Percentiles rank a stretch among this genome's conserved stretches.
Evolutionary conservation across 208 protist genomes (phyloP).

Genomic region (Crithidia brevicula): DNA sequence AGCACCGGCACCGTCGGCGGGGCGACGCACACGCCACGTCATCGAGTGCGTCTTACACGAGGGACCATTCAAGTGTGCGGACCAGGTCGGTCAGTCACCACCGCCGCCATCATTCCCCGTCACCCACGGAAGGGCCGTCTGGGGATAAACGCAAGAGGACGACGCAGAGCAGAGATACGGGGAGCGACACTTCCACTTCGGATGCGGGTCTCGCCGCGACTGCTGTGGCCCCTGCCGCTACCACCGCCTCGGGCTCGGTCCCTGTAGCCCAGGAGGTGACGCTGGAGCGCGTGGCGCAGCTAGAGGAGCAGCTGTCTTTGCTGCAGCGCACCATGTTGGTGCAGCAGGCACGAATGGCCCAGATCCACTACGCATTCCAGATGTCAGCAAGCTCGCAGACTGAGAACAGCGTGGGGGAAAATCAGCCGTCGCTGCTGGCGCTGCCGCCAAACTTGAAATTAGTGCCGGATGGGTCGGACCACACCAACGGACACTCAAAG

Average conservation of each 20-base stretch:
- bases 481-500: slow-evolving; percentile 3
- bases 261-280: neutral
- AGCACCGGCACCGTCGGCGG: neutral
- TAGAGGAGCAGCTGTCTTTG: slow-evolving; percentile 7
- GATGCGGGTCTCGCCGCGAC: neutral
- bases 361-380: slow-evolving; percentile 11
- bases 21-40: neutral
- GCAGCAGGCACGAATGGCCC: slow-evolving; percentile 6
- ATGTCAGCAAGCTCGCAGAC: neutral
- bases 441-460: neutral
- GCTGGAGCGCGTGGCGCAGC: slow-evolving; percentile 7
- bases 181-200: neutral
- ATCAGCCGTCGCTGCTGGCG: slow-evolving; percentile 7
- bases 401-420: slow-evolving; percentile 4
- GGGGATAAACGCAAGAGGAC: too few relatives aligned
- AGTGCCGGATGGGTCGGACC: neutral
- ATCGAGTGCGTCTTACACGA: neutral
- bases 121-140: too few relatives aligned
- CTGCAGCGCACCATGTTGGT: slow-evolving; percentile 10
- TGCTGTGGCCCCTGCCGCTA: neutral
- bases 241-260: neutral
- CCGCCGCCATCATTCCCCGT: too few relatives aligned
- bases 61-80: too few relatives aligned
- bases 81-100: too few relatives aligned
- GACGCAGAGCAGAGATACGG: neutral